Base-by-base conservation (phyloP, 176 grass and related monocot species). In the Themeda triandra region DNA sequence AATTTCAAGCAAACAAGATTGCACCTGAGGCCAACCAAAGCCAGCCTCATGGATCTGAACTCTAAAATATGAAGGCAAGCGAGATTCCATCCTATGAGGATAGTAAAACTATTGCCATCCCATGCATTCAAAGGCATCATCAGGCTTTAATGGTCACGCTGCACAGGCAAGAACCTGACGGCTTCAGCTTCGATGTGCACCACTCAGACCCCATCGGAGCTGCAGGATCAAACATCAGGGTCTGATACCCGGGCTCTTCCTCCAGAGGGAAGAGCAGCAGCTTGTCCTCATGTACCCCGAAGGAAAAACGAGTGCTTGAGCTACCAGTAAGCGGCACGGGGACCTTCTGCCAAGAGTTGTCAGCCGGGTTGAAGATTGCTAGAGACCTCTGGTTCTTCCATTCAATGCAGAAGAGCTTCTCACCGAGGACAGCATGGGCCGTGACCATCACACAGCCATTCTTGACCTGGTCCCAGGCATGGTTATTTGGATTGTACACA, bases 391-490 rank as follows among this genome's bases (percentile, higher is more conserved):
- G 96, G 60, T 95, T 90, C 79, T 92, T 93, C 96, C 96, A 98
- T 70, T 95, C 91, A 3, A 95, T 87, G 78, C 96, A 98, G 78
- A 95, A 93, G 28, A 98, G 88, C 41, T 82, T 98, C 27, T 87
- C 80, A 1, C 77, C 85, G 28, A 98, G 79, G 42, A 90, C 87
- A 4, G 91, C 91, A 74, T 98, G 89, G 19, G 96, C 72, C 0
- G 91, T 95, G 69, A 95, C 91, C 96, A 98, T 95, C 65, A 98
- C 96, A 14, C 96, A 95, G 13, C 96, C 93, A 6, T 95, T 98
- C 77, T 85, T 98, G 73, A 93, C 78, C 69, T 93, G 87, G 9
- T 68, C 17, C 93, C 96, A 98, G 7, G 93, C 63, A 49, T 87
- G 75, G 24, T 71, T 66, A 17, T 71, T 58, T 69, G 93, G 83